These are phyloP conservation scores for Picea sitchensis DNA, from an alignment of 75 land plant species.

Conservation along the genomic window DNA sequence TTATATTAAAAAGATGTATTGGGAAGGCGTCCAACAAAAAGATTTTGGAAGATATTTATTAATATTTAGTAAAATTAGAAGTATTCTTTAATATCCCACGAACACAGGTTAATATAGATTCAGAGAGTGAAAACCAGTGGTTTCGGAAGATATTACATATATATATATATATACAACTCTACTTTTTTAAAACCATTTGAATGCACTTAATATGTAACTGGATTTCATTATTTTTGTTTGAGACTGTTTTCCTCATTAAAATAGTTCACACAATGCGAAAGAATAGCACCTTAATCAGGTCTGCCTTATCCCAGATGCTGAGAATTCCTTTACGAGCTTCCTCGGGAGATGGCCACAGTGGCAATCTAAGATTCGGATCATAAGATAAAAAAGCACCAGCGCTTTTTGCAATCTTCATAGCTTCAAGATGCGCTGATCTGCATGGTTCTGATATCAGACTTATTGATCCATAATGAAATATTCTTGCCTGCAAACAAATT, in stretches of 20 bases:
- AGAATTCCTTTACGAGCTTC: slow-evolving; percentile 47
- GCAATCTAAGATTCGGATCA: slow-evolving; percentile 55
- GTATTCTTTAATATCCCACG: too few species aligned
- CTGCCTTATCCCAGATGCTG: slow-evolving; percentile 62
- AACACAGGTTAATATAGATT: too few species aligned
- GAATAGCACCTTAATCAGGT: slow-evolving; percentile 40
- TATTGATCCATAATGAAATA: slow-evolving; percentile 62
- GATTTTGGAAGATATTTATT: too few species aligned
- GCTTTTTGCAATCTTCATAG: slow-evolving; percentile 34
- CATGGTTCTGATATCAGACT: slow-evolving; percentile 47
- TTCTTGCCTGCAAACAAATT: slow-evolving; percentile 12
- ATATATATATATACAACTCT: slow-evolving; percentile 18
- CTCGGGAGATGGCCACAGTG: slow-evolving; percentile 50
- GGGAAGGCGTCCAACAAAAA: too few species aligned
- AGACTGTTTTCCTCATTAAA: too few species aligned
- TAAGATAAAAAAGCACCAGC: slow-evolving; percentile 49
- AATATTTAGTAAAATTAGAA: too few species aligned
- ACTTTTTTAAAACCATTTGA: slow-evolving; percentile 70
- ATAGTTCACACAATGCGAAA: neutral
- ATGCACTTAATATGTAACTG: slow-evolving; percentile 35
- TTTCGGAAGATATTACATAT: slow-evolving; percentile 73
- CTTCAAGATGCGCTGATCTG: slow-evolving; percentile 45
- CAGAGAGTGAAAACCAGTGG: neutral
- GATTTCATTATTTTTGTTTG: too few species aligned
- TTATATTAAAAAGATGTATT: too few species aligned